Base-by-base conservation (phyloP, 495 filamentous ascomycete genomes). In the Aspergillus cristatus region DNA sequence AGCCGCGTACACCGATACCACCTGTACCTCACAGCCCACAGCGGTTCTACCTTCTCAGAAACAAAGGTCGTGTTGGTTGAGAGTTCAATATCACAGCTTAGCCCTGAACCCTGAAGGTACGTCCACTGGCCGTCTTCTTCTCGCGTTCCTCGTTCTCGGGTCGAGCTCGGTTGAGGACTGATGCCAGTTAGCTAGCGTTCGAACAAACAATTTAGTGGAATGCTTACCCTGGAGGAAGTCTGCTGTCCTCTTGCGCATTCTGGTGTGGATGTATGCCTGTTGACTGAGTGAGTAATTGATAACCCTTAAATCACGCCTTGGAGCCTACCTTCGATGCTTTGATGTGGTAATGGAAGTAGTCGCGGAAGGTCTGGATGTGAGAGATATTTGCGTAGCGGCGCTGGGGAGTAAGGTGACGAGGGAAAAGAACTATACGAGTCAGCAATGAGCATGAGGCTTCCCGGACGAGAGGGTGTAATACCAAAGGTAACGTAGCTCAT, bases 321-420 rank as follows among this genome's bases (percentile, higher is more conserved):
- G 11, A 38, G 25, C 15, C 14, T 66, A 83, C 81, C 70, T 95
- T 97, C 32, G 90, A 94, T 18, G 91, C 91, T 65, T 99, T 99
- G 69, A 99, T 99, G 63, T 99, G 91, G 60, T 99, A 99, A 60
- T 99, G 91, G 73, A 99, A 99, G 60, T 99, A 97, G 52, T 97
- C 93, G 41, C 91, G 84, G 84, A 99, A 99, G 13, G 90, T 99
- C 65, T 99, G 93, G 48, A 99, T 95, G 53, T 99, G 91, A 26
- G 87, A 94, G 50, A 99, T 97, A 57, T 86, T 90, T 41, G 96
- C 90, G 32, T 85, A 81, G 62, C 91, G 79, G 51, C 86, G 76
- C 61, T 95, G 87, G 2, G 74, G 77, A 3, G 88, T 93, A 40
- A 99, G 70, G 58, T 99, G 91, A 42, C 91, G 77, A 17, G 91